phyloP scores from a whole-genome alignment of 768 basidiomycete species.

The Leccinellum luteum region DNA sequence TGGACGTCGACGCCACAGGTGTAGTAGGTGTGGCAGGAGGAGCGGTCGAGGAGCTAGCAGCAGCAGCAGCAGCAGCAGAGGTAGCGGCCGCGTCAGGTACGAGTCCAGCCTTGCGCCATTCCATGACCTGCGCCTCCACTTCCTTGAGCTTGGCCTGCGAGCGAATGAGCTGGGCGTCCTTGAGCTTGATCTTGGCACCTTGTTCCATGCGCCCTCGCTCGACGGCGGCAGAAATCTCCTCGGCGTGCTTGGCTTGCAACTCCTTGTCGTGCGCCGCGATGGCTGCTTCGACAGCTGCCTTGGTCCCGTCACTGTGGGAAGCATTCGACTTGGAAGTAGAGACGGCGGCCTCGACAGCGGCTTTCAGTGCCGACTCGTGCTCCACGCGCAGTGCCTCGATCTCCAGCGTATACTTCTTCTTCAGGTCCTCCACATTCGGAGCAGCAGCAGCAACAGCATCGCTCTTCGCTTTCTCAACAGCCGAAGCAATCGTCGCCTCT shows the following conservation, averaged over 20 bases:
- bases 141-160: constrained; percentile 64
- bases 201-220: constrained; percentile 70
- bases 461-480: constrained; percentile 52
- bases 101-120: constrained; percentile 51
- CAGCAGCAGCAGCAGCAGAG: constrained; percentile 8
- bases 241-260: constrained; percentile 44
- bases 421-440: constrained; percentile 37
- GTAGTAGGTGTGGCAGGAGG: constrained; percentile 28
- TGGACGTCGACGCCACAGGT: constrained; percentile 27
- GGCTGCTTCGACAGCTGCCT: constrained; percentile 50
- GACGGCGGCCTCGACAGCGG: constrained; percentile 47
- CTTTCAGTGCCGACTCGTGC: constrained; percentile 52
- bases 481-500: constrained; percentile 52
- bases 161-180: constrained; percentile 66
- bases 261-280: constrained; percentile 48
- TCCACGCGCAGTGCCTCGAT: constrained; percentile 53
- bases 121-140: constrained; percentile 59
- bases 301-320: constrained; percentile 35
- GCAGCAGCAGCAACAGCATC: constrained; percentile 32
- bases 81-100: constrained; percentile 39
- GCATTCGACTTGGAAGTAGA: constrained; percentile 37
- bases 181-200: constrained; percentile 59
- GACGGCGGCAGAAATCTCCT: constrained; percentile 62
- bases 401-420: constrained; percentile 58
- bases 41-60: constrained; percentile 11